A percentile compares a stretch with the other conserved stretches of the same genome.
Evolutionary conservation across 306 rosid genomes (phyloP).

Genomic region (Malus asiatica): DNA sequence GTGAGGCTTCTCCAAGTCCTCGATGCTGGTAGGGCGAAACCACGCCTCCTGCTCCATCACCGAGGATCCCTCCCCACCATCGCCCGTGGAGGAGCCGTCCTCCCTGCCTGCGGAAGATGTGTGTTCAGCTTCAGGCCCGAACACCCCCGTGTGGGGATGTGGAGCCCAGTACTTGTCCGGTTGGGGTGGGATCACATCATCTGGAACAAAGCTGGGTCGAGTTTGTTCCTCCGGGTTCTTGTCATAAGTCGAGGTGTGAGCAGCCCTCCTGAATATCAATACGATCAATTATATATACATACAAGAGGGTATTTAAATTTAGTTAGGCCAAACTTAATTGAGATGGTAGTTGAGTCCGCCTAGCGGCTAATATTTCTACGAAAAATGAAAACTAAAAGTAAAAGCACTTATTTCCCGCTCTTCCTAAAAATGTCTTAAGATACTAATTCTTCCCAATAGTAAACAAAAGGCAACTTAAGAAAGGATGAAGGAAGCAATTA

Average conservation of each 20-base stretch:
- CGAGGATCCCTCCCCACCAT: slow-evolving; percentile 16
- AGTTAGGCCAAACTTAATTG: background rate
- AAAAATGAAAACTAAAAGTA: background rate
- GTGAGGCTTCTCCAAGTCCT: slow-evolving; percentile 94
- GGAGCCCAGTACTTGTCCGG: slow-evolving; percentile 82
- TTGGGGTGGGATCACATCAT: slow-evolving; percentile 50
- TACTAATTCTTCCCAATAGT: too few relatives aligned
- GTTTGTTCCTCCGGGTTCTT: slow-evolving; percentile 68
- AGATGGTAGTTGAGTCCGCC: background rate
- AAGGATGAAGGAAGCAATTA: too few relatives aligned
- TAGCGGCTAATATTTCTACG: background rate
- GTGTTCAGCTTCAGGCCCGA: slow-evolving; percentile 55
- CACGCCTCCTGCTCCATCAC: slow-evolving; percentile 86
- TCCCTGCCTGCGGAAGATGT: slow-evolving; percentile 7
- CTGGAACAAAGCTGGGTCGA: slow-evolving; percentile 46
- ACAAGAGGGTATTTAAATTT: too few relatives aligned
- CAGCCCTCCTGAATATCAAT: slow-evolving; percentile 46
- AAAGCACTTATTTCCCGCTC: too few relatives aligned
- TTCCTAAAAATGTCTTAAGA: too few relatives aligned
- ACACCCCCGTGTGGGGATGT: slow-evolving; percentile 82
- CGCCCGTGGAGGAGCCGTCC: background rate
- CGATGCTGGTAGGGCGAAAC: slow-evolving; percentile 80
- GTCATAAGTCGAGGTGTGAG: slow-evolving; percentile 60
- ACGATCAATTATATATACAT: background rate
- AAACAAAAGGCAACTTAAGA: too few relatives aligned